A percentile compares a stretch with the other conserved stretches of the same genome.
phyloP scores from a whole-genome alignment of 2,329 filamentous ascomycete species.

The Diplodia seriata region DNA sequence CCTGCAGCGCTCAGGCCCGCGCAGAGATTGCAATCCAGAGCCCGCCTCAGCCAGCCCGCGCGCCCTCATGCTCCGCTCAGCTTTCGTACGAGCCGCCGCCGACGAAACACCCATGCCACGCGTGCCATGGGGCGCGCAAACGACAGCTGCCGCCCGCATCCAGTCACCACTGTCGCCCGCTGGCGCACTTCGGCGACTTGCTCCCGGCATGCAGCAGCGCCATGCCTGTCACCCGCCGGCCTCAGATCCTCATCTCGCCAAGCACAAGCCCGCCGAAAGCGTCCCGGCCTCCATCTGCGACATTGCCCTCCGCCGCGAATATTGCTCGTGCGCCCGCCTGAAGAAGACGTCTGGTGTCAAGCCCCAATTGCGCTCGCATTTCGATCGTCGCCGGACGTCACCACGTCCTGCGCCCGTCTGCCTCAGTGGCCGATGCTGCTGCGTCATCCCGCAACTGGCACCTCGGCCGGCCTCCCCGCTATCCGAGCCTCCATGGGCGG shows the following conservation, averaged over 20 bases:
- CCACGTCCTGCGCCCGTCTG: neutral
- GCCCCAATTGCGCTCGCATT: neutral
- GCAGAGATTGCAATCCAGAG: conserved; percentile 4
- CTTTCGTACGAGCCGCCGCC: neutral
- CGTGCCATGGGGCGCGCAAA: neutral
- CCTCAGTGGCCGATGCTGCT: conserved; percentile 1
- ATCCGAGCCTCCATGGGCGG: conserved; percentile 14
- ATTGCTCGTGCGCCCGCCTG: conserved; percentile 12
- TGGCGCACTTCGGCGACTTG: neutral
- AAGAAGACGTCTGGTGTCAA: neutral
- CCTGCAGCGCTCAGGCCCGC: conserved; percentile 12
- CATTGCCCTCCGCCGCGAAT: neutral
- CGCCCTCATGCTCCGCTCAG: neutral
- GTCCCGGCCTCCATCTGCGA: neutral
- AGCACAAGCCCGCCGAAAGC: conserved; percentile 5
- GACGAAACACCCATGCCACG: neutral
- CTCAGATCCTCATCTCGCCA: conserved; percentile 22
- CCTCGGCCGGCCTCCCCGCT: conserved; percentile 19
- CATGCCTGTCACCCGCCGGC: neutral
- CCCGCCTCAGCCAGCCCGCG: too few relatives aligned
- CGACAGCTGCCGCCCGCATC: neutral
- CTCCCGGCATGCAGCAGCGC: neutral
- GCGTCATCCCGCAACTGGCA: conserved; percentile 20
- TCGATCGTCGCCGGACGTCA: conserved; percentile 15
- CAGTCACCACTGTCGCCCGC: neutral